These are phyloP conservation scores for Vitis vinifera DNA, from an alignment of 164 flowering plant genomes.

Conservation along the genomic window DNA sequence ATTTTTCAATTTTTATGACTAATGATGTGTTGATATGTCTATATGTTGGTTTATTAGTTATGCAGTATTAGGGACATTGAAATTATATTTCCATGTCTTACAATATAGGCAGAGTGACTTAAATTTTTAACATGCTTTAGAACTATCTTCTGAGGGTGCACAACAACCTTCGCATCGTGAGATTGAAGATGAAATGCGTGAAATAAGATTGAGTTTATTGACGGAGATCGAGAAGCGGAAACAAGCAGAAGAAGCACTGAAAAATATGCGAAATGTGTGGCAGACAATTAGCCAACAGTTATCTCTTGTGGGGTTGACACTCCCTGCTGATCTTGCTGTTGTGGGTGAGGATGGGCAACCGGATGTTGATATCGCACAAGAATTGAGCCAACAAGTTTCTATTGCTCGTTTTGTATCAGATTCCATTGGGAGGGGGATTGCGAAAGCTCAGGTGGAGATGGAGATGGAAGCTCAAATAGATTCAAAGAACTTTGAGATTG, in stretches of 20 bases:
- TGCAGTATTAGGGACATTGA: background rate
- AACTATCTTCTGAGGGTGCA: slow-evolving; percentile 69
- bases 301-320: slow-evolving; percentile 50
- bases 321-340: slow-evolving; percentile 44
- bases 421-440: slow-evolving; percentile 69
- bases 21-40: background rate
- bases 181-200: slow-evolving; percentile 65
- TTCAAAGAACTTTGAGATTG: slow-evolving; percentile 78
- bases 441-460: slow-evolving; percentile 72
- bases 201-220: slow-evolving; percentile 60
- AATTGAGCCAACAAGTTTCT: slow-evolving; percentile 52
- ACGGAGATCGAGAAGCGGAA: slow-evolving; percentile 81
- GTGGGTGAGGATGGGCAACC: slow-evolving; percentile 25
- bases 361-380: slow-evolving; percentile 42
- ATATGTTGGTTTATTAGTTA: background rate
- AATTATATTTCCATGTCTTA: background rate
- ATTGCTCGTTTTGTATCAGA: slow-evolving; percentile 66
- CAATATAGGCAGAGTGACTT: background rate
- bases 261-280: slow-evolving; percentile 60
- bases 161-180: slow-evolving; percentile 36
- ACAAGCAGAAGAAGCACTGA: slow-evolving; percentile 73
- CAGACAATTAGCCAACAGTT: slow-evolving; percentile 48
- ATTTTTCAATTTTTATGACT: background rate
- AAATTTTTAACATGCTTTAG: slow-evolving; percentile 27
- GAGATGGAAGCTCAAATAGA: slow-evolving; percentile 73